Evolutionary conservation across 139 green algal species (phyloP).

Genomic region (Closterium sp.): DNA sequence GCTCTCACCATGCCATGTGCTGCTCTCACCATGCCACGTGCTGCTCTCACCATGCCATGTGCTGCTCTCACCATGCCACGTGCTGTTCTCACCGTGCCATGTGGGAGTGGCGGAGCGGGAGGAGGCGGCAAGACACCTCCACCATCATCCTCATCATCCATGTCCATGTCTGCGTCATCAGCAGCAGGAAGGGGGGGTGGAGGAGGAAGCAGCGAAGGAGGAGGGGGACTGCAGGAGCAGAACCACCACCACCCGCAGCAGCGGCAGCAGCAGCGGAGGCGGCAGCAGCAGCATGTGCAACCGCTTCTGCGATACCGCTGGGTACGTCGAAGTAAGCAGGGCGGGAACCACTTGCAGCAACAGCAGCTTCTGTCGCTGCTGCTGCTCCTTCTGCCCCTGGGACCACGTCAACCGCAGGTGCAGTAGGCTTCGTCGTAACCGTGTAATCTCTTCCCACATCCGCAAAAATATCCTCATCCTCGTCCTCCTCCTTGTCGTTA

Average conservation of each 20-base stretch:
- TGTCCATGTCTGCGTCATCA: background rate
- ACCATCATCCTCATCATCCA: constrained; percentile 53
- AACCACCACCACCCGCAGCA: background rate
- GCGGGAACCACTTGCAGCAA: background rate
- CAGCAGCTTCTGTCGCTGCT: background rate
- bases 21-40: no score
- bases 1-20: no score
- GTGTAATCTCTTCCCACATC: constrained; percentile 84
- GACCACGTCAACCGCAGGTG: background rate
- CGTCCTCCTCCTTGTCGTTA: constrained; percentile 10
- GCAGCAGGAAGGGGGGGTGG: background rate
- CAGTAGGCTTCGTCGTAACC: background rate
- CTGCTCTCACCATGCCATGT: no score
- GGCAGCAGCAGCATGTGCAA: background rate
- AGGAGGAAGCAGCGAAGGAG: background rate
- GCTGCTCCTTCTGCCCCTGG: background rate
- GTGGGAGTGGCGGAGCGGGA: constrained; percentile 28
- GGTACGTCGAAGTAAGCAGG: constrained; percentile 15
- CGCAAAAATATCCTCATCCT: constrained; percentile 92
- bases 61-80: no score
- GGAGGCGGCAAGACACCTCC: constrained; percentile 55
- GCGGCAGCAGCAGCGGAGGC: background rate
- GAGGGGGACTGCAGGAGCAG: no score
- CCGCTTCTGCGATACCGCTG: constrained; percentile 3
- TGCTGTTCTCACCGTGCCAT: background rate